These are phyloP conservation scores for Leccinum disarticulatum DNA, from an alignment of 768 basidiomycete genomes.

Conservation along the genomic window DNA sequence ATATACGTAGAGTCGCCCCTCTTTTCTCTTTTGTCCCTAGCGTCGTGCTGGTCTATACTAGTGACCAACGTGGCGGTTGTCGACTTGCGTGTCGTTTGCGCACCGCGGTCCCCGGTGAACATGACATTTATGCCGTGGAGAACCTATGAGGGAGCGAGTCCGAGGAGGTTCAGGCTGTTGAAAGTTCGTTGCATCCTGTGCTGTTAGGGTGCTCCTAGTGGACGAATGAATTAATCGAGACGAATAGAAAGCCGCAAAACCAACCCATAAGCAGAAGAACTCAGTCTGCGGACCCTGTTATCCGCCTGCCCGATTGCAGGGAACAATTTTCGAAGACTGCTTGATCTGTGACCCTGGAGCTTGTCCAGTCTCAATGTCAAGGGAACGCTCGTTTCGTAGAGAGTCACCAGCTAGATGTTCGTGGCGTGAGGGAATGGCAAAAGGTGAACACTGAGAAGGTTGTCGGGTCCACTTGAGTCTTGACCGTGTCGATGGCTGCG, in stretches of 20 bases:
- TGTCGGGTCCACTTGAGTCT: neutral
- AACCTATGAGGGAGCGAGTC: constrained; percentile 1
- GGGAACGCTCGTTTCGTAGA: neutral
- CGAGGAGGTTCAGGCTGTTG: constrained; percentile 1
- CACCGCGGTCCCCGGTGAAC: too few species aligned
- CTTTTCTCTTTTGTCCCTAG: too few species aligned
- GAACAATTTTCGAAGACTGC: neutral
- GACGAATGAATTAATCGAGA: neutral
- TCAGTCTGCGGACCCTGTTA: constrained; percentile 5
- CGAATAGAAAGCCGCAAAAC: neutral
- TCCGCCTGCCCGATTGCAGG: neutral
- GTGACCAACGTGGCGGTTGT: neutral
- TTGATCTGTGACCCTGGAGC: neutral
- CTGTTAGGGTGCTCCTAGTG: neutral
- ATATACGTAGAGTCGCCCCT: too few species aligned
- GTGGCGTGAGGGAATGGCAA: neutral
- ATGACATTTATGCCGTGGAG: neutral
- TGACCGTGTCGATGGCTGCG: neutral
- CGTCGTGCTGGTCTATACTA: too few species aligned
- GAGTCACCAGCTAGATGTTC: neutral
- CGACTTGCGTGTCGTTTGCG: too few species aligned
- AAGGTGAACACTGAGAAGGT: neutral
- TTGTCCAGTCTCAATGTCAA: neutral
- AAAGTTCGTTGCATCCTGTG: neutral
- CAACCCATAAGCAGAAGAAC: constrained; percentile 7